These are phyloP conservation scores for Termitomyces heimii DNA, from an alignment of 768 basidiomycete species.

Conservation along the genomic window DNA sequence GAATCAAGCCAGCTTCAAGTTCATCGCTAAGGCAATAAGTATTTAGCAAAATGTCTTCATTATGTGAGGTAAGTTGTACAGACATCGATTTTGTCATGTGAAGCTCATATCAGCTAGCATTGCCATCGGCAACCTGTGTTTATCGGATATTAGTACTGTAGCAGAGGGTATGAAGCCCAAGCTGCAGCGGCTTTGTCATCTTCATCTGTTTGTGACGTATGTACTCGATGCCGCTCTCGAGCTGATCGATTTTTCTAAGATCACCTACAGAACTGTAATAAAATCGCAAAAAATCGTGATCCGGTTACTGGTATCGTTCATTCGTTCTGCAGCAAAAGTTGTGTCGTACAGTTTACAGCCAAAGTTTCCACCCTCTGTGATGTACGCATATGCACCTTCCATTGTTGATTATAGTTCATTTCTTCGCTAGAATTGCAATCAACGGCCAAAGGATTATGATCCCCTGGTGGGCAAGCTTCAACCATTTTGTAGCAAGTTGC, in stretches of 20 bases:
- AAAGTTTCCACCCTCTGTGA: constrained; percentile 25
- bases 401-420: not conserved
- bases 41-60: not conserved
- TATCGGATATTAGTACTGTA: not conserved
- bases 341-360: not conserved
- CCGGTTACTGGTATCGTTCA: not conserved
- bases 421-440: constrained; percentile 44
- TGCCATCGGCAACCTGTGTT: not conserved
- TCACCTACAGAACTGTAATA: not conserved
- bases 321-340: not conserved
- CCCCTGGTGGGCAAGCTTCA: constrained; percentile 31
- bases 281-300: not conserved
- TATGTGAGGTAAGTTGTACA: not conserved
- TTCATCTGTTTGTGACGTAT: not conserved
- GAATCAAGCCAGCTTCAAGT: not conserved
- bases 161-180: not conserved
- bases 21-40: not conserved
- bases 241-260: not conserved
- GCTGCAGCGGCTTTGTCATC: not conserved
- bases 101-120: not conserved
- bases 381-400: constrained; percentile 25
- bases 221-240: not conserved
- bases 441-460: constrained; percentile 53
- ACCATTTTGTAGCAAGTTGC: constrained; percentile 43
- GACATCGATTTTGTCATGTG: not conserved